Conservation (phyloP, 768 basidiomycete species). For the Candolleomyces aberdarensis region DNA sequence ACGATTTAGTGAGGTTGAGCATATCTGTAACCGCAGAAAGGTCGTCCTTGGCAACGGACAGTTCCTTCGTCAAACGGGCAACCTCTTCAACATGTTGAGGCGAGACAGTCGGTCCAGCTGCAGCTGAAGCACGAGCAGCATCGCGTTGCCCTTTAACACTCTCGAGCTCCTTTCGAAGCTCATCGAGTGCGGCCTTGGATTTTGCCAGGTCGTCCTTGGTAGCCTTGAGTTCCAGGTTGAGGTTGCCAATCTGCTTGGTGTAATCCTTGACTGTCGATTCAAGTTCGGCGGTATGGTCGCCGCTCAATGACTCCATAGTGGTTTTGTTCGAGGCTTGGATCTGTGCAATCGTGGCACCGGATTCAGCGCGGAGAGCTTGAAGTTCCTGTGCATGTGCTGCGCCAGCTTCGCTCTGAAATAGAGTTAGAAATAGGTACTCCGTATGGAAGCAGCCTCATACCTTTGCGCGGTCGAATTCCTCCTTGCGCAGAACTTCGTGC, state of each 20-base stretch:
- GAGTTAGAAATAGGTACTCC: neutral
- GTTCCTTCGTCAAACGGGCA: constrained; percentile 53
- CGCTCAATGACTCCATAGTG: constrained; percentile 57
- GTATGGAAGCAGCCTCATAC: constrained; percentile 32
- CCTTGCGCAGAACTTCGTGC: constrained; percentile 56
- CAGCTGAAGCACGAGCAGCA: constrained; percentile 48
- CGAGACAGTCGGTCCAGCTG: constrained; percentile 33
- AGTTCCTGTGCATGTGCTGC: constrained; percentile 67
- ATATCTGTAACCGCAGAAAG: constrained; percentile 61
- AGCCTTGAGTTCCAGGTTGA: constrained; percentile 75
- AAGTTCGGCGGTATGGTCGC: constrained; percentile 59
- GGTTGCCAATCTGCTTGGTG: constrained; percentile 60
- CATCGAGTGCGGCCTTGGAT: constrained; percentile 58
- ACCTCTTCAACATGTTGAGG: constrained; percentile 54
- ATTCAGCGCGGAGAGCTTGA: constrained; percentile 63
- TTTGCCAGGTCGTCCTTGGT: constrained; percentile 82
- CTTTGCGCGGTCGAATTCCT: constrained; percentile 79
- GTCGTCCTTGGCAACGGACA: constrained; percentile 67
- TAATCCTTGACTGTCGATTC: constrained; percentile 53
- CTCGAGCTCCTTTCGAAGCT: constrained; percentile 52
- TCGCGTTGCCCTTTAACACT: constrained; percentile 62
- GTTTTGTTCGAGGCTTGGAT: constrained; percentile 60
- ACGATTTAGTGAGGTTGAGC: constrained; percentile 65
- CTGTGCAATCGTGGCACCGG: constrained; percentile 65
- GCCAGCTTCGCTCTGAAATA: constrained; percentile 65